Evolutionary conservation across 2,329 filamentous ascomycete species (phyloP), one percentile per base, ranked within the genome.

Genomic region (Aspergillus oerlinghausenensis): DNA sequence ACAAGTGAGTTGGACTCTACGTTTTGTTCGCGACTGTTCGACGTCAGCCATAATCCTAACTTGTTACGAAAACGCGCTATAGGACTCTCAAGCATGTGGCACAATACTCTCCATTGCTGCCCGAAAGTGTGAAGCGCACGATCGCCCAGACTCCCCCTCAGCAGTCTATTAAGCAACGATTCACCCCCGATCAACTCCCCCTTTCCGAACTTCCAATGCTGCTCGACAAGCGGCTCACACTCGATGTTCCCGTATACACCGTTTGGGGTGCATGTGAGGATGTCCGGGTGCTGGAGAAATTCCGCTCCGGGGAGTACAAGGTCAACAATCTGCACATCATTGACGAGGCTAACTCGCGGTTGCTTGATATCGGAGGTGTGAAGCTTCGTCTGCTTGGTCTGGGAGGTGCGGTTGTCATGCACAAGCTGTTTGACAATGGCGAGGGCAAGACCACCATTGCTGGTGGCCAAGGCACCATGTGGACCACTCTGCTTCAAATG

Each of bases 181-280:
- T 96, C 74, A 80, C 84, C 9, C 83, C 91, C 23, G 86, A 87
- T 68, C 89, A 95, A 62, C 85, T 97, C 28, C 91, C 92, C 56
- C 87, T 99, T 53, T 99, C 94, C 56, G 92, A 99, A 78, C 86
- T 99, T 38, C 85, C 93, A 25, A 85, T 90, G 67, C 91, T 99
- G 66, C 84, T 99, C 63, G 89, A 86, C 75, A 92, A 92, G 74
- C 88, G 89, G 64, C 83, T 95, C 70, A 96, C 91, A 71, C 86
- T 99, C 56, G 92, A 99, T 60, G 89, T 99, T 56, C 94, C 94
- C 0, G 94, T 99, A 55, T 97, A 97, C 79, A 99, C 94, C 43
- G 94, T 99, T 40, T 99, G 94, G 94, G 94, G 94, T 72, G 94
- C 94, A 50, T 99, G 94, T 71, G 94, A 99, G 77, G 94, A 99